A percentile compares a stretch with the other conserved stretches of the same genome.
phyloP scores from a whole-genome alignment of 192 early-diverging fungal genomes.

The Rhizoclosmatium sp. region DNA sequence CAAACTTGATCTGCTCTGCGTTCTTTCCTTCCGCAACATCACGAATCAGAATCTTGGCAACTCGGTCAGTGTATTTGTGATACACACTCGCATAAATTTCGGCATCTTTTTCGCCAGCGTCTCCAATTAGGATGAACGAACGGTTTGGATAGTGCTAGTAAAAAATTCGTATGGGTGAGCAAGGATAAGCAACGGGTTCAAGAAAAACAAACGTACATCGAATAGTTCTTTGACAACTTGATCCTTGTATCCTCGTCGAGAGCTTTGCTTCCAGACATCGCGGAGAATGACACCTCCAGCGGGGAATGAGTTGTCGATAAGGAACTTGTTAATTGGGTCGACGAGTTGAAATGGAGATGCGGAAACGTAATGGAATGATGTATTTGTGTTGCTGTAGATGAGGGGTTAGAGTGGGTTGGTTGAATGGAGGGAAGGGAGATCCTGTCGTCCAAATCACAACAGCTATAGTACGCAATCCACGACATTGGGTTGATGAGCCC shows the following conservation, averaged over 20 bases:
- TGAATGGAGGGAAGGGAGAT: too few species aligned
- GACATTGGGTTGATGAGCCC: too few species aligned
- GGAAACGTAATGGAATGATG: slow-evolving; percentile 86
- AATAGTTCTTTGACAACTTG: slow-evolving; percentile 66
- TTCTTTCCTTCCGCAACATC: slow-evolving; percentile 53
- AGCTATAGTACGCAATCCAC: too few species aligned
- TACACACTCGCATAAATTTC: slow-evolving; percentile 82
- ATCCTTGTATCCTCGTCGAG: slow-evolving; percentile 44
- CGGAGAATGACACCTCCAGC: slow-evolving; percentile 74
- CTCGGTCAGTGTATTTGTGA: slow-evolving; percentile 64
- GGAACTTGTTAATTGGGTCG: slow-evolving; percentile 71
- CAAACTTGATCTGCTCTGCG: slow-evolving; percentile 19
- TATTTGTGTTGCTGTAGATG: slow-evolving; percentile 47
- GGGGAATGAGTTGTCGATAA: slow-evolving; percentile 77
- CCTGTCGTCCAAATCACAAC: too few species aligned
- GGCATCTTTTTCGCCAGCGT: slow-evolving; percentile 88
- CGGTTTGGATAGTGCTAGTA: slow-evolving; percentile 77
- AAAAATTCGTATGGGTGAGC: slow-evolving; percentile 30
- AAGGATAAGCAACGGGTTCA: neutral
- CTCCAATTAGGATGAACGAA: slow-evolving; percentile 89
- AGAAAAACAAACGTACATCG: slow-evolving; percentile 46
- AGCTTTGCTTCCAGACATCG: slow-evolving; percentile 48
- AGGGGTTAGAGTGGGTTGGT: too few species aligned
- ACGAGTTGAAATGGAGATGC: slow-evolving; percentile 86
- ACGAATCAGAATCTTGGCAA: slow-evolving; percentile 88